Base-by-base conservation (phyloP, 106 monocot species). In the Chionographis japonica region DNA sequence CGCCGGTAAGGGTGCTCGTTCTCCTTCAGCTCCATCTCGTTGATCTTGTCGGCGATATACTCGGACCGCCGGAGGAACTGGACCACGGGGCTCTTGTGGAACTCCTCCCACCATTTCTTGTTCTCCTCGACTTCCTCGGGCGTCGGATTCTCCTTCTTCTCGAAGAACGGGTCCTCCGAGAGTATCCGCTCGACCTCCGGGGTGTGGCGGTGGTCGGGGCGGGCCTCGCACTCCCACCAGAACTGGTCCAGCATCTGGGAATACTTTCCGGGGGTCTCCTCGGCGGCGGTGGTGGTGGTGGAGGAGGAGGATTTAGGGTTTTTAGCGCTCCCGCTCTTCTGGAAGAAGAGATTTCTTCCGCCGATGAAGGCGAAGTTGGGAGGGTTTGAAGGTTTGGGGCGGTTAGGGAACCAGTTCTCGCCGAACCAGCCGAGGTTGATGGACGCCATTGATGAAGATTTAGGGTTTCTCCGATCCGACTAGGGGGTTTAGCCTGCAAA, bases 91-190 rank as follows among this genome's bases (percentile, higher is more conserved):
- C 52, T 82, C 51, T 68, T 37, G 17, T 70, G 56, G 67, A 92
- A 92, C 40, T 70, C 85, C 3, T 87, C 78, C 91, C 91, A 92
- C 88, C 84, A 92, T 39, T 75, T 39, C 59, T 68, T 72, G 67
- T 85, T 85, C 80, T 88, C 85, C 65, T 87, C 82, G 62, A 85
- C 62, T 69, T 85, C 85, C 51, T 92, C 91, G 4, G 91, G 85
- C 2, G 88, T 85, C 6, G 85, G 76, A 50, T 85, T 69, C 35
- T 67, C 58, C 71, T 78, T 82, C 63, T 77, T 61, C 50, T 80
- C 88, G 76, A 87, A 72, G 59, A 84, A 10, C 2, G 91, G 71
- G 53, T 91, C 91, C 27, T 85, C 82, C 38, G 42, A 37, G 58
- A 92, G 88, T 69, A 92, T 85, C 8, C 72, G 65, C 15, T 92